A percentile compares a stretch with the other conserved stretches of the same genome.
Evolutionary conservation across 2,329 filamentous ascomycete species (phyloP).

Genomic region (Alternaria dauci): DNA sequence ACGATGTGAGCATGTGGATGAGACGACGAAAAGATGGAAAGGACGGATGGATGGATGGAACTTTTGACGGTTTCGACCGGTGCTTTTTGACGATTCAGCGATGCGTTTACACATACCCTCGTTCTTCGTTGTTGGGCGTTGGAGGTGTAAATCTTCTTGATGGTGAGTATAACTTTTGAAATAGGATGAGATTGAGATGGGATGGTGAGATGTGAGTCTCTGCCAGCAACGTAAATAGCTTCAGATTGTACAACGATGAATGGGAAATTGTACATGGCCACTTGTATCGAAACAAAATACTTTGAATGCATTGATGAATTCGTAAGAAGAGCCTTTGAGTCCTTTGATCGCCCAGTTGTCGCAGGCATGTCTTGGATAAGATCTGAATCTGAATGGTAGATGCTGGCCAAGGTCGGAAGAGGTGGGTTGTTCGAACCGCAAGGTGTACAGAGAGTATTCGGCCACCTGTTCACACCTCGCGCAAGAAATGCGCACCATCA

Average conservation of each 20-base stretch:
- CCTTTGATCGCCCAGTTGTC: background rate
- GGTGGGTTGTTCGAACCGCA: background rate
- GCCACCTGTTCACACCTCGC: background rate
- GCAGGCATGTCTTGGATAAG: background rate
- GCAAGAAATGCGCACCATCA: background rate
- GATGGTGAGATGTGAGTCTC: background rate
- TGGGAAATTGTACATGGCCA: background rate
- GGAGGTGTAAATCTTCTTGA: background rate
- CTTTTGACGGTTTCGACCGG: background rate
- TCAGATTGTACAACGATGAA: background rate
- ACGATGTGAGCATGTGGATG: background rate
- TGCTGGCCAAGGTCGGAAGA: background rate
- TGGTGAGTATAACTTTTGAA: background rate
- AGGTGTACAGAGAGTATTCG: background rate
- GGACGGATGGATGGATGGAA: background rate
- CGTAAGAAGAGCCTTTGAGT: background rate
- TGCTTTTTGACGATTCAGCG: constrained; percentile 1
- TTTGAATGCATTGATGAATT: no score
- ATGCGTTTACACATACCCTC: constrained; percentile 12
- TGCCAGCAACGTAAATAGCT: background rate
- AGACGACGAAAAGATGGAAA: no score
- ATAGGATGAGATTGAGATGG: background rate
- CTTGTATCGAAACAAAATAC: background rate
- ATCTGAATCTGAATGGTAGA: background rate
- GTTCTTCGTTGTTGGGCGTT: constrained; percentile 3